Conservation (phyloP, 2,329 filamentous ascomycete species). For the Alternaria alternata region DNA sequence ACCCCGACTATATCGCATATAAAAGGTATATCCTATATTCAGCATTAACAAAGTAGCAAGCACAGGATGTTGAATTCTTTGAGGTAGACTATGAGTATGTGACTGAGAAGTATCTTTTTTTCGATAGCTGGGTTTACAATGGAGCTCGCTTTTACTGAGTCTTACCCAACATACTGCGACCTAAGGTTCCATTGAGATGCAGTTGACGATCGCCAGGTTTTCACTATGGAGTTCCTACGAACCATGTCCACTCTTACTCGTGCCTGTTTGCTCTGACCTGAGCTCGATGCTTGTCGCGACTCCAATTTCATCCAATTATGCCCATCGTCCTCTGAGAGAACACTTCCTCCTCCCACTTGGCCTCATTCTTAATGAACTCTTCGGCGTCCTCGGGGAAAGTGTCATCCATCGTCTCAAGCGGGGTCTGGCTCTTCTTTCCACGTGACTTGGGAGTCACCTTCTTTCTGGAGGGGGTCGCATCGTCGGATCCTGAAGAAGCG, state of each 20-base stretch:
- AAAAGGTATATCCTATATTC: background rate
- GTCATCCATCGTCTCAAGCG: background rate
- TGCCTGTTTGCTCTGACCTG: background rate
- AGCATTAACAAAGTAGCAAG: background rate
- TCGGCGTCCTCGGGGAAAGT: constrained; percentile 19
- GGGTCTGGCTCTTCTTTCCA: constrained; percentile 19
- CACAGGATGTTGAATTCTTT: background rate
- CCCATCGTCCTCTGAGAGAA: background rate
- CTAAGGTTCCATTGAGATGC: background rate
- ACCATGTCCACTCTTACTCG: background rate
- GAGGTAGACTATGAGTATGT: background rate
- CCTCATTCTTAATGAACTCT: constrained; percentile 24
- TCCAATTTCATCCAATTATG: background rate
- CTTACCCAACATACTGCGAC: background rate
- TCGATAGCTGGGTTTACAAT: too few relatives aligned
- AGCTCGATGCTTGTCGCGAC: background rate
- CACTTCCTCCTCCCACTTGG: constrained; percentile 11
- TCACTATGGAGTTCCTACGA: background rate
- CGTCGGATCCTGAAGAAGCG: constrained; percentile 9
- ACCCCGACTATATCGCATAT: background rate
- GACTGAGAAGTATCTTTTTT: too few relatives aligned
- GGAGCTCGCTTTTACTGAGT: too few relatives aligned
- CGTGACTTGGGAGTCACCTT: constrained; percentile 24
- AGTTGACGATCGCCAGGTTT: background rate
- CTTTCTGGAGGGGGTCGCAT: constrained; percentile 30